Conservation (phyloP, 2,329 filamentous ascomycete species). For the Epichloe gansuensis region DNA sequence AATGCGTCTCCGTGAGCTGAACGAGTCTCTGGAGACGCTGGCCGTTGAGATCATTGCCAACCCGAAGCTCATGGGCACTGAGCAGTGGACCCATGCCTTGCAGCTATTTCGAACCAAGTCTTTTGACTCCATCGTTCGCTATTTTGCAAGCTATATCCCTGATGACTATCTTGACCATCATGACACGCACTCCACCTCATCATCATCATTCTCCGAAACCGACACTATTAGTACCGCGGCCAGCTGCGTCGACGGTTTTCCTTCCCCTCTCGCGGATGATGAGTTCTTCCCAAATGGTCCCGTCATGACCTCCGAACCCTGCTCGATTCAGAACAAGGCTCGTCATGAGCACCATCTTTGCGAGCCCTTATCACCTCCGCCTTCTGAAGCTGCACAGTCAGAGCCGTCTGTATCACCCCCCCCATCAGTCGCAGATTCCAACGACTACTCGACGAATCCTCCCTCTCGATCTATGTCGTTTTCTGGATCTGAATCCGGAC, state of each 20-base stretch:
- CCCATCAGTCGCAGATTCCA: constrained; percentile 21
- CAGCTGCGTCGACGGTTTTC: constrained; percentile 26
- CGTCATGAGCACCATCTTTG: constrained; percentile 9
- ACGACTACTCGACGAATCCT: constrained; percentile 23
- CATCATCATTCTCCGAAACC: constrained; percentile 26
- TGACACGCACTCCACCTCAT: constrained; percentile 19
- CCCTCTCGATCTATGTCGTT: constrained; percentile 38
- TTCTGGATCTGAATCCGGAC: constrained; percentile 36
- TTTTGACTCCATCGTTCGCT: constrained; percentile 46
- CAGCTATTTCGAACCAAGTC: constrained; percentile 47
- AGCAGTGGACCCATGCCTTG: constrained; percentile 45
- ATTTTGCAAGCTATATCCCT: constrained; percentile 46
- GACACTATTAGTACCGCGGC: constrained; percentile 25
- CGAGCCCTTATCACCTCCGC: constrained; percentile 26
- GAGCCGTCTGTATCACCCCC: constrained; percentile 27
- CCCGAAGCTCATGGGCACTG: constrained; percentile 42
- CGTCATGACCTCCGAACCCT: constrained; percentile 33
- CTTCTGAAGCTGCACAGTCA: constrained; percentile 36
- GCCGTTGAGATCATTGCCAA: constrained; percentile 50
- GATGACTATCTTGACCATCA: constrained; percentile 33
- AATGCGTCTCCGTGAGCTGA: constrained; percentile 41
- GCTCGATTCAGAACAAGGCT: constrained; percentile 15
- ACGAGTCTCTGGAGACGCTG: constrained; percentile 41
- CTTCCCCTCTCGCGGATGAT: constrained; percentile 28
- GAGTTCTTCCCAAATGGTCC: constrained; percentile 19